Percentiles rank a stretch among this genome's conserved stretches.
These are phyloP conservation scores for Metschnikowia rubicola DNA, from an alignment of 805 yeast genomes.

Conservation along the genomic window DNA sequence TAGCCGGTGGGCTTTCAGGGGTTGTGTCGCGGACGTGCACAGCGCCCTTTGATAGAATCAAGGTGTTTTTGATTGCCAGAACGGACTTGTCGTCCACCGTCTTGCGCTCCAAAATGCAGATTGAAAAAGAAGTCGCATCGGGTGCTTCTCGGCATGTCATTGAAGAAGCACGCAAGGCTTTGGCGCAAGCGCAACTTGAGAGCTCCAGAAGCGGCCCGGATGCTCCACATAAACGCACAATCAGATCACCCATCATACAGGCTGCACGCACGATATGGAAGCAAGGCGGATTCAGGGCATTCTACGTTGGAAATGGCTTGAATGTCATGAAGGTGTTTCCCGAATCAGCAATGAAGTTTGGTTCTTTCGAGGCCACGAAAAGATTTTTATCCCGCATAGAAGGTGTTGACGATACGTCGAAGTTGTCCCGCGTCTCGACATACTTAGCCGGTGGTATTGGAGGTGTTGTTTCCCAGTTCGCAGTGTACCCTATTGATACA, in stretches of 20 bases:
- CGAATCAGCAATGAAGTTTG: slow-evolving; percentile 95
- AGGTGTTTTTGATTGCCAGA: slow-evolving; percentile 90
- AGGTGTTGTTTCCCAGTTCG: slow-evolving; percentile 88
- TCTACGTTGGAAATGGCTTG: slow-evolving; percentile 93
- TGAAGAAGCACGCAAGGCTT: slow-evolving; percentile 31
- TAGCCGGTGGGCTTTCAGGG: slow-evolving; percentile 95
- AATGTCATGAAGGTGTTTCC: slow-evolving; percentile 94
- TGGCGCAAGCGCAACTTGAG: slow-evolving; percentile 26
- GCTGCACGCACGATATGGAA: slow-evolving; percentile 80
- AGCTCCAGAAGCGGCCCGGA: slow-evolving; percentile 31
- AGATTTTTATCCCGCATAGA: slow-evolving; percentile 68
- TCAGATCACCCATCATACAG: slow-evolving; percentile 70
- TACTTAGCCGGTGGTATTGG: slow-evolving; percentile 95
- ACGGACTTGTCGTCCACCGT: slow-evolving; percentile 74
- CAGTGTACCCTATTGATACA: slow-evolving; percentile 95
- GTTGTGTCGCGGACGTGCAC: slow-evolving; percentile 95
- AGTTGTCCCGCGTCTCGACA: slow-evolving; percentile 72
- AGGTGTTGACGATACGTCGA: slow-evolving; percentile 66
- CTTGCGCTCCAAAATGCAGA: slow-evolving; percentile 51
- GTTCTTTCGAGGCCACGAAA: slow-evolving; percentile 88
- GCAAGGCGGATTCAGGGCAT: slow-evolving; percentile 84
- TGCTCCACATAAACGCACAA: slow-evolving; percentile 44
- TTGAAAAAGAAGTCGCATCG: slow-evolving; percentile 33
- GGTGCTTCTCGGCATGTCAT: slow-evolving; percentile 35
- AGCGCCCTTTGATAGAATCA: slow-evolving; percentile 94